Conservation (phyloP, 495 filamentous ascomycete genomes). For the Cercophora newfieldiana region DNA sequence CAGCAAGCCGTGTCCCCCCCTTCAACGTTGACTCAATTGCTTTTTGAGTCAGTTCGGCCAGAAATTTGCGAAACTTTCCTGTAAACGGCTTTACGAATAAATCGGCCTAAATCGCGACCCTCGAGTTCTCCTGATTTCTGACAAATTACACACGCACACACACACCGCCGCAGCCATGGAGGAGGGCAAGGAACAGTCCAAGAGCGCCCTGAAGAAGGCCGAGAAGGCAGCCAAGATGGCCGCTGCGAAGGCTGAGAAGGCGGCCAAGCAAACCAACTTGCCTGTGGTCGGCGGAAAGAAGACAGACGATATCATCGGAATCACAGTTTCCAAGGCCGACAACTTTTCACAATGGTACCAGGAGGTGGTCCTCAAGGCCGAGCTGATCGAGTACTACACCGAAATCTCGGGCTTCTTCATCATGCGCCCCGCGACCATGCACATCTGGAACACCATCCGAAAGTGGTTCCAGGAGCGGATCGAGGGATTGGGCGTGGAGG, state of each 20-base stretch:
- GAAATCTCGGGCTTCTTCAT: conserved; percentile 97
- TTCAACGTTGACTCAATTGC: conserved; percentile 10
- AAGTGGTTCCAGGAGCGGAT: conserved; percentile 85
- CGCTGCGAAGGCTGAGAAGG: conserved; percentile 67
- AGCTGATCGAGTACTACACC: conserved; percentile 73
- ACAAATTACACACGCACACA: conserved; percentile 8
- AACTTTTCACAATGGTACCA: conserved; percentile 95
- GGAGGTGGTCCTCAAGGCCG: conserved; percentile 90
- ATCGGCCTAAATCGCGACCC: background rate
- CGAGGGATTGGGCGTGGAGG: conserved; percentile 85
- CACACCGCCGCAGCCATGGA: conserved; percentile 36
- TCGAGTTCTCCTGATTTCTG: background rate
- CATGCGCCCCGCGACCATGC: conserved; percentile 80
- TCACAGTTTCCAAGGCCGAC: conserved; percentile 77
- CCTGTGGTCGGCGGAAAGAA: conserved; percentile 53
- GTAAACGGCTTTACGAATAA: conserved; percentile 8
- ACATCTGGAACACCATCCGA: conserved; percentile 90
- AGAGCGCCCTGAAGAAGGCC: conserved; percentile 73
- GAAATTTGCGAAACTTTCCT: conserved; percentile 3
- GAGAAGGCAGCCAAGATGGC: conserved; percentile 66
- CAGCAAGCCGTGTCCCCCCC: conserved; percentile 20
- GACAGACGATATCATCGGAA: conserved; percentile 72
- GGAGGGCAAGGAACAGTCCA: conserved; percentile 55
- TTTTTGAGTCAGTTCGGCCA: conserved; percentile 13
- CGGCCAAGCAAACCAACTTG: conserved; percentile 53